Evolutionary conservation across 805 yeast genomes (phyloP).

Genomic region (Kazachstania psychrophila): DNA sequence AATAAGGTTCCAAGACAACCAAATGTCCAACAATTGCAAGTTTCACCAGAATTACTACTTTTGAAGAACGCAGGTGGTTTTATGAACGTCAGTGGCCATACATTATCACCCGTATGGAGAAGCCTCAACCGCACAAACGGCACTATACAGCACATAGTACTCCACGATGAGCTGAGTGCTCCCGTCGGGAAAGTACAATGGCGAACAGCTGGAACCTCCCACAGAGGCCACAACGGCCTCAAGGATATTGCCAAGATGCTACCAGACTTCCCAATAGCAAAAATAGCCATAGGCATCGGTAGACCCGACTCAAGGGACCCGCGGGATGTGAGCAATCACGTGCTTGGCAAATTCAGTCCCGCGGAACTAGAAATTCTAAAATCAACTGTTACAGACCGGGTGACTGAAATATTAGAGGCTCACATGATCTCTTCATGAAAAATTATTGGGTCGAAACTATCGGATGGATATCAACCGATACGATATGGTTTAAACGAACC

Average conservation of each 20-base stretch:
- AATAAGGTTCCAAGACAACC: not conserved
- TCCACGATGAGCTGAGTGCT: constrained; percentile 73
- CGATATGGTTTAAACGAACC: no score
- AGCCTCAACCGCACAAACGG: constrained; percentile 16
- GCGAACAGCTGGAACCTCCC: constrained; percentile 49
- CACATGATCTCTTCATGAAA: no score
- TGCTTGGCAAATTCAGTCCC: constrained; percentile 41
- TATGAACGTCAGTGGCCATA: constrained; percentile 68
- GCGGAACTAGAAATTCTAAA: constrained; percentile 1
- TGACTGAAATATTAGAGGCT: no score
- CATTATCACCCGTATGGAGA: constrained; percentile 42
- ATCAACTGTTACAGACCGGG: no score
- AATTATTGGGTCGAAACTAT: no score
- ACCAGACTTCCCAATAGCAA: constrained; percentile 23
- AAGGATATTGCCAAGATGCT: constrained; percentile 41
- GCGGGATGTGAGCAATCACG: constrained; percentile 48
- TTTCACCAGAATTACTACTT: constrained; percentile 1
- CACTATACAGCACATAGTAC: constrained; percentile 38
- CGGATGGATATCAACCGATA: no score
- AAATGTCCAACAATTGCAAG: not conserved
- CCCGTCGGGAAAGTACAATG: constrained; percentile 58
- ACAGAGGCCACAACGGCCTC: constrained; percentile 82
- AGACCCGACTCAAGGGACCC: constrained; percentile 34
- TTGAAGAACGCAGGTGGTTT: constrained; percentile 38
- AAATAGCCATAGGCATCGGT: constrained; percentile 72